These are phyloP conservation scores for Rhizoclosmatium globosum DNA, from an alignment of 192 early-diverging fungal species.

Conservation along the genomic window DNA sequence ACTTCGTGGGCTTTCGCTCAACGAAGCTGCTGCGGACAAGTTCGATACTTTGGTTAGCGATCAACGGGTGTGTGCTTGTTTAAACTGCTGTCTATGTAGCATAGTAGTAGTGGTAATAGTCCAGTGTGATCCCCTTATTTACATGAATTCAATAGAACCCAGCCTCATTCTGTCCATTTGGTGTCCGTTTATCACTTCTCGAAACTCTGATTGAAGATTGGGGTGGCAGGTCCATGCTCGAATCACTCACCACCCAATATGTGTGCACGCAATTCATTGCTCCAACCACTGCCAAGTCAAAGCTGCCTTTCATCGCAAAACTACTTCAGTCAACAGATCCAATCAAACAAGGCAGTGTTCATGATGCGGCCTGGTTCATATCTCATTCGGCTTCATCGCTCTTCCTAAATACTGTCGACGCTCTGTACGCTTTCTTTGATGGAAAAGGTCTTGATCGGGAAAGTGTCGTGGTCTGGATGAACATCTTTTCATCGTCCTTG, in stretches of 20 bases:
- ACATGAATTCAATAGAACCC: background rate
- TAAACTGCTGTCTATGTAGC: no score
- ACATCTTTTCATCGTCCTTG: constrained; percentile 39
- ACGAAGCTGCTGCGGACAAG: no score
- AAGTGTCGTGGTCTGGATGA: constrained; percentile 35
- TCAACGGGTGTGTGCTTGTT: no score
- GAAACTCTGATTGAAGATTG: constrained; percentile 33
- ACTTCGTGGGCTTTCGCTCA: no score
- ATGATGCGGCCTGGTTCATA: constrained; percentile 33
- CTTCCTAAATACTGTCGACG: constrained; percentile 39
- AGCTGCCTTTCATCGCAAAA: background rate
- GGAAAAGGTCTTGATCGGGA: background rate
- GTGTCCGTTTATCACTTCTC: constrained; percentile 28
- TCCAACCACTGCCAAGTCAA: background rate
- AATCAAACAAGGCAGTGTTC: background rate
- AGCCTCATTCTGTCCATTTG: background rate
- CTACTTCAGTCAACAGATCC: background rate
- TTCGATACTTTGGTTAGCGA: no score
- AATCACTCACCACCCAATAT: constrained; percentile 13
- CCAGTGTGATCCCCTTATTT: background rate
- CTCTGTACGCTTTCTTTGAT: constrained; percentile 38
- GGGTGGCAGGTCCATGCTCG: constrained; percentile 36
- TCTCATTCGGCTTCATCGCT: constrained; percentile 34
- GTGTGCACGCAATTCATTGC: constrained; percentile 24
- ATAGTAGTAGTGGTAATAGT: no score